Percentiles rank a stretch among this genome's conserved stretches.
Evolutionary conservation across 2,329 filamentous ascomycete species (phyloP).

Genomic region (Cladophialophora bantiana): DNA sequence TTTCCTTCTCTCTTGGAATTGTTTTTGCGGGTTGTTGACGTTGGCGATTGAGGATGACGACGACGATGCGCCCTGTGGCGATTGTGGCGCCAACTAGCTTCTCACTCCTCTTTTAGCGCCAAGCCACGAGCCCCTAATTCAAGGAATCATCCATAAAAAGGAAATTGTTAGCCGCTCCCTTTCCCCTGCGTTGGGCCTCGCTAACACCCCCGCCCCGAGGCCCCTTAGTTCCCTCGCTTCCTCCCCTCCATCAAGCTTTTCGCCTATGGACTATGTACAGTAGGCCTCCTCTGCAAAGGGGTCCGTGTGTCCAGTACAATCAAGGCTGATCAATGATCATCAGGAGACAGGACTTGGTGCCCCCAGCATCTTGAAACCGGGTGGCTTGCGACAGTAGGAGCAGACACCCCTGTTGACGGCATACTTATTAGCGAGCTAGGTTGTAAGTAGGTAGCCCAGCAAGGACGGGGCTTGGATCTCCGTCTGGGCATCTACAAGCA

Average conservation of each 20-base stretch:
- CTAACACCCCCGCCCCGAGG: no score
- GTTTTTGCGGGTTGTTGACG: background rate
- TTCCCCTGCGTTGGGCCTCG: background rate
- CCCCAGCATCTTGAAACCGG: conserved; percentile 5
- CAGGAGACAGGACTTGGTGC: background rate
- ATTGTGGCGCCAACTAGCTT: background rate
- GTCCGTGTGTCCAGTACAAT: background rate
- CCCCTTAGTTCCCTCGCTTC: background rate
- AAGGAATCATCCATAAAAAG: background rate
- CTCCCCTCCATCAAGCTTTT: background rate
- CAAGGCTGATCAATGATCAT: conserved; percentile 1
- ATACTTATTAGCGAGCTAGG: no score
- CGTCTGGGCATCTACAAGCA: no score
- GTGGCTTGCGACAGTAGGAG: background rate
- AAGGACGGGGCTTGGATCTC: no score
- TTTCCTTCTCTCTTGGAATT: conserved; percentile 1
- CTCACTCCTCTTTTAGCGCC: background rate
- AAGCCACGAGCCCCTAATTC: background rate
- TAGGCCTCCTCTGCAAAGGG: no score
- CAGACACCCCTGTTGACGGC: background rate
- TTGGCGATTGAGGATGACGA: background rate
- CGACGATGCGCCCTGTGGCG: background rate
- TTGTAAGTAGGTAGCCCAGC: no score
- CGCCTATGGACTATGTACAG: background rate
- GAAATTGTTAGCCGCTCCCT: background rate